Evolutionary conservation across 148 eudicot genomes (phyloP), one percentile per base, ranked within the genome.

Genomic region (Limonium bicolor): DNA sequence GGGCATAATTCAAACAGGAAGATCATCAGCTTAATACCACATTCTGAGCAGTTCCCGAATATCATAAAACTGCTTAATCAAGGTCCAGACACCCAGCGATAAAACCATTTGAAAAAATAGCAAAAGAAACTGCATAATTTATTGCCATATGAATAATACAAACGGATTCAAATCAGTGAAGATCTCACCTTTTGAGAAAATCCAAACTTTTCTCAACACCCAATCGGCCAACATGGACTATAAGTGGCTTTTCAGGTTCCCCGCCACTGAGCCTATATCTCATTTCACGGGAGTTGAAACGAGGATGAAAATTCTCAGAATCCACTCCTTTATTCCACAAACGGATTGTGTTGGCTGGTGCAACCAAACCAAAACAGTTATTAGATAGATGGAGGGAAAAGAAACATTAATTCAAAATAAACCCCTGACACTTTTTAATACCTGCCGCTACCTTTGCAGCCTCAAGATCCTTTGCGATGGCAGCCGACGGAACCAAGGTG

Each of bases 281-380:
- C 95, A 90, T 84, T 42, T 80, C 97, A 50, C 68, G 67, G 22
- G 80, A 77, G 16, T 77, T 70, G 49, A 63, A 90, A 40, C 65
- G 67, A 11, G 97, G 97, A 56, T 90, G 76, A 64, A 90, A 90
- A 58, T 95, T 72, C 66, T 84, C 97, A 33, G 95, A 90, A 63
- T 90, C 97, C 22, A 90, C 97, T 46, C 95, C 97, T 70, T 90
- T 90, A 60, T 90, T 90, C 97, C 97, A 90, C 28, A 90, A 72
- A 41, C 95, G 84, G 24, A 90, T 90, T 23, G 36, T 66, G 56
- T 70, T 64, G 40, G 65, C 81, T 78, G 62, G 29, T 10, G 22
- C 20, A 10, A 40, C 20, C 13, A 1, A 40, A 6, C 44, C 44
- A 8, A 9, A 20, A 20, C 46, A 49, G 4, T 43, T 31, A 15